phyloP scores from a whole-genome alignment of 2,329 filamentous ascomycete genomes.

The Leptographium lundbergii region DNA sequence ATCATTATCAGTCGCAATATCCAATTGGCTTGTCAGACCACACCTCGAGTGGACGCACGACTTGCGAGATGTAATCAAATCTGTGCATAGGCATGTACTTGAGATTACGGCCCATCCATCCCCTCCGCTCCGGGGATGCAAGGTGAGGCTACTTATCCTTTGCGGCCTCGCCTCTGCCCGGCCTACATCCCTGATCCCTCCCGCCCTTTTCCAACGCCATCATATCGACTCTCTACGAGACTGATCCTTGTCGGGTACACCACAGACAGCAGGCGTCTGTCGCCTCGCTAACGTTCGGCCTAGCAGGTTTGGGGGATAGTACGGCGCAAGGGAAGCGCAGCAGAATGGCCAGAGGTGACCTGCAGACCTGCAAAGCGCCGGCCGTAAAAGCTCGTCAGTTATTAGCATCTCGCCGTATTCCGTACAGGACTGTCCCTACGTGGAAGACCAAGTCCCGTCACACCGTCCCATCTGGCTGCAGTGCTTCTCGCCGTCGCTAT shows the following conservation, averaged over 20 bases:
- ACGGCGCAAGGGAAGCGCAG: no score
- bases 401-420: neutral
- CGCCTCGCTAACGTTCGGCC: neutral
- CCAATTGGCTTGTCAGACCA: slow-evolving; percentile 2
- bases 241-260: neutral
- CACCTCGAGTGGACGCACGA: neutral
- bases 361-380: neutral
- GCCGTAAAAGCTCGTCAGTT: no score
- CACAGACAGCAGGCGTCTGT: neutral
- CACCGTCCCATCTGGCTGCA: neutral
- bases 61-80: no score
- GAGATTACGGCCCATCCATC: no score
- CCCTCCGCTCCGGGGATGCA: no score
- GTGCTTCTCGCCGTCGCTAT: neutral
- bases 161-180: no score
- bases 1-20: no score
- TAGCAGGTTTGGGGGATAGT: no score
- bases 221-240: neutral
- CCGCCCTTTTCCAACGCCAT: neutral
- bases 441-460: neutral
- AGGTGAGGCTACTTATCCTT: no score
- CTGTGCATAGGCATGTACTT: no score
- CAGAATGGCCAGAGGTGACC: neutral
- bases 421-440: neutral
- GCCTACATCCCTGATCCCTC: neutral